Conservation (phyloP, 225 moss, liverwort and hornwort genomes). For the Pseudisothecium myosuroides region DNA sequence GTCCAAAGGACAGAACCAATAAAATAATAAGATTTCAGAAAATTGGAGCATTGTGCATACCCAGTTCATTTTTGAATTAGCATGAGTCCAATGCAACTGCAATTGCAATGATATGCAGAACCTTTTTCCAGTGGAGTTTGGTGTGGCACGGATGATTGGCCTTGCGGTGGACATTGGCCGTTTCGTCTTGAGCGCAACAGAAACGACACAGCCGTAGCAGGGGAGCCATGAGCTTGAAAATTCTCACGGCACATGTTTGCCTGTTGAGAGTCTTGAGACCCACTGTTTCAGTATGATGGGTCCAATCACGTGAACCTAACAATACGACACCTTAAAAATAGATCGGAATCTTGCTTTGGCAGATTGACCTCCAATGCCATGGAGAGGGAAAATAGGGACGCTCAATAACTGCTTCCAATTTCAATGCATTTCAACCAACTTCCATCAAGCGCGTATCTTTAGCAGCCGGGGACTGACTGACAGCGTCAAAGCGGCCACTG, state of each 20-base stretch:
- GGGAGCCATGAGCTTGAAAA: not conserved
- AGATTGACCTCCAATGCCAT: not conserved
- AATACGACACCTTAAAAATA: not conserved
- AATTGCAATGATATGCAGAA: not conserved
- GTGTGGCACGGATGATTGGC: not conserved
- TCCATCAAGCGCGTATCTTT: not conserved
- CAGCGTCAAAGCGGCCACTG: not conserved
- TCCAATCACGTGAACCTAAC: not conserved
- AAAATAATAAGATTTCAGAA: too few relatives aligned
- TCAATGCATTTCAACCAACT: not conserved
- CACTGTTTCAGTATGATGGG: not conserved
- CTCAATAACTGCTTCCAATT: not conserved
- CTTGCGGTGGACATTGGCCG: not conserved
- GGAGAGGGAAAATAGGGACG: not conserved
- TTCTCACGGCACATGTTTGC: not conserved
- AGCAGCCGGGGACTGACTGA: not conserved
- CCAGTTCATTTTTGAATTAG: not conserved
- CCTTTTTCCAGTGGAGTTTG: not conserved
- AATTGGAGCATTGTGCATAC: not conserved
- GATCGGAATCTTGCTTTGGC: conserved; percentile 10
- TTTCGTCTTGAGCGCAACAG: not conserved
- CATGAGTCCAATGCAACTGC: not conserved
- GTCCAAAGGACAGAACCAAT: too few relatives aligned
- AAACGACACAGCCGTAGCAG: not conserved
- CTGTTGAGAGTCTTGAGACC: not conserved